Evolutionary conservation across 345 rosid genomes (phyloP).

Genomic region (Durio zibethinus): DNA sequence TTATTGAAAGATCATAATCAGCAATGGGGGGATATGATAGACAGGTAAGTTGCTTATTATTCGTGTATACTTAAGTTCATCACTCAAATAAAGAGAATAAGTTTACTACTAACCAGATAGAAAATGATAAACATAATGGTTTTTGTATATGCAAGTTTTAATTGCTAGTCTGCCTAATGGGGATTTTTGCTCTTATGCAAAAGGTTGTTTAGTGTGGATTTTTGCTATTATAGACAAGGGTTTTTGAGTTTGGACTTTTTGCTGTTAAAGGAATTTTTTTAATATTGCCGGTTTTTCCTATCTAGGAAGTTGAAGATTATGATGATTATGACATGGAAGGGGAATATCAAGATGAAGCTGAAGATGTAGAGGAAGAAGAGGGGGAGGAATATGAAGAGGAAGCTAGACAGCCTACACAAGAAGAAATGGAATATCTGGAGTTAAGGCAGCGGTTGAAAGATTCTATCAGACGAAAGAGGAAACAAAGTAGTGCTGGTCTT

Average conservation of each 20-base stretch:
- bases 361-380: not conserved
- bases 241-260: not conserved
- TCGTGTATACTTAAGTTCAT: not conserved
- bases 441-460: conserved; percentile 65
- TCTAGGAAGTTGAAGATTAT: conserved; percentile 1
- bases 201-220: not conserved
- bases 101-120: not conserved
- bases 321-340: conserved; percentile 48
- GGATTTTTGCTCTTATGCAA: not conserved
- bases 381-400: conserved; percentile 32
- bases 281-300: not conserved
- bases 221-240: not conserved
- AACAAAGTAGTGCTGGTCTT: conserved; percentile 36
- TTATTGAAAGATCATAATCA: not conserved
- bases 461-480: conserved; percentile 43
- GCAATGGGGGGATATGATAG: conserved; percentile 47
- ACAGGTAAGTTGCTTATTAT: conserved; percentile 35
- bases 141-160: not conserved
- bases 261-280: not conserved
- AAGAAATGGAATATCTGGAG: conserved; percentile 56
- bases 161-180: not conserved
- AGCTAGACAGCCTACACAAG: conserved; percentile 47
- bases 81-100: not conserved
- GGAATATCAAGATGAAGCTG: conserved; percentile 4
- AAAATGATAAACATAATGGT: not conserved